phyloP scores from a whole-genome alignment of 129 eudicot species.

The Helichrysum umbraculigerum region DNA sequence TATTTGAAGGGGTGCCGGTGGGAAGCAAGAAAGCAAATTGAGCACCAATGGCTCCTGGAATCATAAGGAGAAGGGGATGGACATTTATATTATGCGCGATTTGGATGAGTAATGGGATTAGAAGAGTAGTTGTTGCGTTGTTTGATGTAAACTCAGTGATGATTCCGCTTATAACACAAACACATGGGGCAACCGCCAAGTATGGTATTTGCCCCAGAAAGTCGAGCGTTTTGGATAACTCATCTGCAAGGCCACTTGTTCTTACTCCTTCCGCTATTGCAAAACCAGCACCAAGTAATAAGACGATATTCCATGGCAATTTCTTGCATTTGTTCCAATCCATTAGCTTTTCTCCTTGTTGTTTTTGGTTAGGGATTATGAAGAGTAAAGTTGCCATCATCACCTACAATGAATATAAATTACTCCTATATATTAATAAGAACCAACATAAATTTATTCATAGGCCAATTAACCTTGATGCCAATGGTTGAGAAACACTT shows the following conservation, averaged over 20 bases:
- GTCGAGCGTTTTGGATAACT: slow-evolving; percentile 46
- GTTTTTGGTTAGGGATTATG: slow-evolving; percentile 84
- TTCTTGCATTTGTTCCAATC: slow-evolving; percentile 98
- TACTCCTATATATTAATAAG: no score
- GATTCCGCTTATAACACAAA: slow-evolving; percentile 54
- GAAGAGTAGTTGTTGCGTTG: slow-evolving; percentile 73
- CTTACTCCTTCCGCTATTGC: slow-evolving; percentile 91
- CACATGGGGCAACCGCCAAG: slow-evolving; percentile 59
- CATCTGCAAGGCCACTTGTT: slow-evolving; percentile 73
- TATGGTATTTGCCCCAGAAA: slow-evolving; percentile 67
- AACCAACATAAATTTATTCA: background rate
- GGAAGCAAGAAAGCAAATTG: slow-evolving; percentile 85
- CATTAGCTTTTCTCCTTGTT: slow-evolving; percentile 79
- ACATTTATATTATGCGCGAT: slow-evolving; percentile 63
- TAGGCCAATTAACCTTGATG: background rate
- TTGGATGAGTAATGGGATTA: slow-evolving; percentile 72
- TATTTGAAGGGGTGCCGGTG: slow-evolving; percentile 79
- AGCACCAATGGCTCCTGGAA: slow-evolving; percentile 81
- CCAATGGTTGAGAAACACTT: slow-evolving; percentile 22
- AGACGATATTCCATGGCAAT: slow-evolving; percentile 76
- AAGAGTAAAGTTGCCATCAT: slow-evolving; percentile 87
- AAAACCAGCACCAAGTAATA: slow-evolving; percentile 86
- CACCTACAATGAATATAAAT: slow-evolving; percentile 42
- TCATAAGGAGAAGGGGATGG: slow-evolving; percentile 76
- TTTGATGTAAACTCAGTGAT: slow-evolving; percentile 87